Conservation (phyloP, 768 basidiomycete genomes). For the Trametes punicea region DNA sequence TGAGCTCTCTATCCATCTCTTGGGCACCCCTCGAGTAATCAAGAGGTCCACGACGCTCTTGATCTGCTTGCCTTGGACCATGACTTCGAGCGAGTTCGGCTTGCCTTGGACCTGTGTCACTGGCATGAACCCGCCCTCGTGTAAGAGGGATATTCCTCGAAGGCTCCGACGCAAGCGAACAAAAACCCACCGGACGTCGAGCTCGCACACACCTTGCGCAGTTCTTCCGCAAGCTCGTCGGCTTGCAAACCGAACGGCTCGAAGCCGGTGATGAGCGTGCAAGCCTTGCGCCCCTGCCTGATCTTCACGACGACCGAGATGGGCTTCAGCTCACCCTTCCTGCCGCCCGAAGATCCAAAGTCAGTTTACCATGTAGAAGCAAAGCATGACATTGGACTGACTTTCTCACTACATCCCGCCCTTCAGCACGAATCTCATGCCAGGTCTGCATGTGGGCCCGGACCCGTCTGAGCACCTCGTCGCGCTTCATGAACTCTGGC, state of each 20-base stretch:
- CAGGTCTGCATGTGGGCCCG: constrained; percentile 71
- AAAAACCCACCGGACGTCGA: constrained; percentile 63
- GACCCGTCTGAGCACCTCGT: constrained; percentile 55
- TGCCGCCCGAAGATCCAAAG: constrained; percentile 27
- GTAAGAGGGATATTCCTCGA: background rate
- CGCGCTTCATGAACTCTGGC: constrained; percentile 60
- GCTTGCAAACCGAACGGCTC: constrained; percentile 72
- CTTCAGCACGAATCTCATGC: constrained; percentile 59
- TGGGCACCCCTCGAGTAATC: constrained; percentile 68
- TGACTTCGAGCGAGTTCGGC: constrained; percentile 58
- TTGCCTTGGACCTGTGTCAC: constrained; percentile 63
- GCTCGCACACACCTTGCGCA: constrained; percentile 74
- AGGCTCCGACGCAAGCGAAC: too few relatives aligned
- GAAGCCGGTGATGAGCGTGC: constrained; percentile 74
- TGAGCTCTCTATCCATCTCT: constrained; percentile 68
- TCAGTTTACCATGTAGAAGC: background rate
- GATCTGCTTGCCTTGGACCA: constrained; percentile 84
- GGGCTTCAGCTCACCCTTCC: constrained; percentile 74
- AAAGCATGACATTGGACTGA: constrained; percentile 31
- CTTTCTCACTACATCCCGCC: constrained; percentile 58
- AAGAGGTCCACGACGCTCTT: constrained; percentile 66
- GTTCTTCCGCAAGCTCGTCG: constrained; percentile 73
- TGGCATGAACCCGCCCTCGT: constrained; percentile 24
- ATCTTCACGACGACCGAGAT: constrained; percentile 67
- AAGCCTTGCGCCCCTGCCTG: constrained; percentile 75